Evolutionary conservation across 768 basidiomycete genomes (phyloP).

Genomic region (Trametopsis cervina): DNA sequence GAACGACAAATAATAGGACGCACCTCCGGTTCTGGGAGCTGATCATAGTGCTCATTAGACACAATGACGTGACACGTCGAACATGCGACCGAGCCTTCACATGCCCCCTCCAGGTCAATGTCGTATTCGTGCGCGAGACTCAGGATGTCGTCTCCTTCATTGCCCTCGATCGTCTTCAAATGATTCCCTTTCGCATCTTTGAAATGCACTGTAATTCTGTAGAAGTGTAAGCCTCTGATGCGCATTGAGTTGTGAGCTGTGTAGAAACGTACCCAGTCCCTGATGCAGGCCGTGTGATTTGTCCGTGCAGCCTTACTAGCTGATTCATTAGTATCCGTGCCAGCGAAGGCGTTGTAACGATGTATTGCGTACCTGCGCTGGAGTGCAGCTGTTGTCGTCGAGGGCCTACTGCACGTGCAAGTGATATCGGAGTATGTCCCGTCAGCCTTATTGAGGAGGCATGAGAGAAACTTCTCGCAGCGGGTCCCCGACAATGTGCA

Average conservation of each 20-base stretch:
- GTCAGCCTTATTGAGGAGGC: neutral
- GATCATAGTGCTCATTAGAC: conserved; percentile 72
- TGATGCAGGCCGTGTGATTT: conserved; percentile 50
- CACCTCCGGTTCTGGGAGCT: conserved; percentile 74
- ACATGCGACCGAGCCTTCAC: conserved; percentile 94
- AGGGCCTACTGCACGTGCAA: neutral
- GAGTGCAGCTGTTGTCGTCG: conserved; percentile 1
- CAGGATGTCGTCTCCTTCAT: conserved; percentile 90
- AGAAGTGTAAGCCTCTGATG: conserved; percentile 4
- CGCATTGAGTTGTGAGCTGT: neutral
- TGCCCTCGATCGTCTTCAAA: conserved; percentile 86
- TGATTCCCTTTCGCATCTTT: conserved; percentile 78
- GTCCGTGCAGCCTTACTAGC: conserved; percentile 36
- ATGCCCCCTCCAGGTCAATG: conserved; percentile 94
- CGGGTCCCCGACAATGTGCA: neutral
- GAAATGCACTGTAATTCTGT: conserved; percentile 85
- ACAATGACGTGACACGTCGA: conserved; percentile 97
- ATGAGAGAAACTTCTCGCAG: neutral
- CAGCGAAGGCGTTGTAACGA: neutral
- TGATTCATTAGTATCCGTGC: neutral
- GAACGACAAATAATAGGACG: neutral
- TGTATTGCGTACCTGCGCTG: conserved; percentile 3
- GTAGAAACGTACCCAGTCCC: conserved; percentile 61
- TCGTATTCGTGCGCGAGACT: conserved; percentile 93
- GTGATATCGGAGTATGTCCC: too few species aligned